phyloP scores from a whole-genome alignment of 208 protist genomes.

The Leishmania tarentolae region DNA sequence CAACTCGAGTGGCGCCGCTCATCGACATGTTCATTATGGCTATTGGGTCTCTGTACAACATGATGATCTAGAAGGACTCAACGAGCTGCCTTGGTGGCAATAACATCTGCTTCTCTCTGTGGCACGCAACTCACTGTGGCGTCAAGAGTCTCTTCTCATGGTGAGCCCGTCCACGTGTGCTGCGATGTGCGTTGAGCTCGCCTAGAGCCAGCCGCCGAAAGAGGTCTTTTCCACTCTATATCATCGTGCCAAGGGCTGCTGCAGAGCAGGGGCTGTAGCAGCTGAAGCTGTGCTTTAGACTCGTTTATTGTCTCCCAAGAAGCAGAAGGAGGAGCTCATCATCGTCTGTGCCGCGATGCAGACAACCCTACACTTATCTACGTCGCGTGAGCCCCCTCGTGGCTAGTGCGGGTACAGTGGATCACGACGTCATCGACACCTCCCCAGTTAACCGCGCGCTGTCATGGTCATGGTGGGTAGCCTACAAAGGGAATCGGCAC shows the following conservation, averaged over 20 bases:
- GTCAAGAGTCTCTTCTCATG: slow-evolving; percentile 22
- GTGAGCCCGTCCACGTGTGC: slow-evolving; percentile 17
- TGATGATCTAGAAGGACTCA: slow-evolving; percentile 29
- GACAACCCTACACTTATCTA: not conserved
- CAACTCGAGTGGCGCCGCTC: slow-evolving; percentile 29
- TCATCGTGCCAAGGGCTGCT: slow-evolving; percentile 36
- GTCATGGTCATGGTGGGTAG: too few relatives aligned
- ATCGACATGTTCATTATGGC: slow-evolving; percentile 39
- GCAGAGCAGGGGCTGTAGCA: slow-evolving; percentile 22
- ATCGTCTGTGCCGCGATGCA: slow-evolving; percentile 30
- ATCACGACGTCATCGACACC: not conserved
- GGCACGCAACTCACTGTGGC: slow-evolving; percentile 33
- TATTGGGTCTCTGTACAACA: slow-evolving; percentile 36
- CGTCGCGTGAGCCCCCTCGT: not conserved
- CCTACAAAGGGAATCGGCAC: too few relatives aligned
- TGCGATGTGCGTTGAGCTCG: slow-evolving; percentile 42
- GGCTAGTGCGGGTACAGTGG: not conserved
- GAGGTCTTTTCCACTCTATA: slow-evolving; percentile 34
- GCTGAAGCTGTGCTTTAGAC: slow-evolving; percentile 32
- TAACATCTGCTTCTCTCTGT: slow-evolving; percentile 38
- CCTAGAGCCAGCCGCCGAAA: slow-evolving; percentile 38
- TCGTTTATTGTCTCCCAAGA: slow-evolving; percentile 35
- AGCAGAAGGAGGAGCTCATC: too few relatives aligned
- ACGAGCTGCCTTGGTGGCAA: slow-evolving; percentile 3
- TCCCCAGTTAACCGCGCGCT: too few relatives aligned